Conservation (phyloP, 768 basidiomycete genomes). For the Crepidotus variabilis region DNA sequence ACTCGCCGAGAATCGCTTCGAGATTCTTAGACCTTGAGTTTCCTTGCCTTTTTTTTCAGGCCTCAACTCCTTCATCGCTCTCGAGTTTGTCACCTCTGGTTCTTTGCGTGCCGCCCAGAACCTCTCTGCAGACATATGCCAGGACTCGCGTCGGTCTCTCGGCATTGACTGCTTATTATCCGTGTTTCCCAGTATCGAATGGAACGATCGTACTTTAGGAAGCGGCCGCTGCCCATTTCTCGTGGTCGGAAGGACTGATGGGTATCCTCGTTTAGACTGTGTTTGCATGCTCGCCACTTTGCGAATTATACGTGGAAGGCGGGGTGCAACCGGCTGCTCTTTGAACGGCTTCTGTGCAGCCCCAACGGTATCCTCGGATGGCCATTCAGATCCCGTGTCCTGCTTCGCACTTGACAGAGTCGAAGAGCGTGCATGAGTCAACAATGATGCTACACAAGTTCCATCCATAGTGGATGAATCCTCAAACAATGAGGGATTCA, state of each 20-base stretch:
- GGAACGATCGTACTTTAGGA: constrained; percentile 24
- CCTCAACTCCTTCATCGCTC: neutral
- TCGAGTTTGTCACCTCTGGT: neutral
- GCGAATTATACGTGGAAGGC: constrained; percentile 29
- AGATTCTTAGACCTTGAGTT: neutral
- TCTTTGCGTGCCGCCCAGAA: neutral
- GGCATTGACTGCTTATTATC: neutral
- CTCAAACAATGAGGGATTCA: neutral
- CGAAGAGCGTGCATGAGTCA: neutral
- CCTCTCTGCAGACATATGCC: neutral
- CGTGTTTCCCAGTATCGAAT: constrained; percentile 13
- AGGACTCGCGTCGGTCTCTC: neutral
- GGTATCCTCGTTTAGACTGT: constrained; percentile 14
- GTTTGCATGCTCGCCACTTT: constrained; percentile 35
- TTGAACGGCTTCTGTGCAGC: neutral
- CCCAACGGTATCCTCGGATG: neutral
- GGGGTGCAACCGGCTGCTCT: neutral
- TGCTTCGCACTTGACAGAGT: neutral
- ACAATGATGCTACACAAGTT: neutral
- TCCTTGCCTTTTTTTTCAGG: neutral
- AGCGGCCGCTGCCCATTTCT: constrained; percentile 16
- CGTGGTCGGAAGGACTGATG: neutral
- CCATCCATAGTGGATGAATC: neutral
- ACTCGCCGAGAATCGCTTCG: neutral
- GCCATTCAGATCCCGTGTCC: neutral